Percentiles rank a stretch among this genome's conserved stretches.
Evolutionary conservation across 176 grass and related monocot species (phyloP).

Genomic region (Juncus effusus): DNA sequence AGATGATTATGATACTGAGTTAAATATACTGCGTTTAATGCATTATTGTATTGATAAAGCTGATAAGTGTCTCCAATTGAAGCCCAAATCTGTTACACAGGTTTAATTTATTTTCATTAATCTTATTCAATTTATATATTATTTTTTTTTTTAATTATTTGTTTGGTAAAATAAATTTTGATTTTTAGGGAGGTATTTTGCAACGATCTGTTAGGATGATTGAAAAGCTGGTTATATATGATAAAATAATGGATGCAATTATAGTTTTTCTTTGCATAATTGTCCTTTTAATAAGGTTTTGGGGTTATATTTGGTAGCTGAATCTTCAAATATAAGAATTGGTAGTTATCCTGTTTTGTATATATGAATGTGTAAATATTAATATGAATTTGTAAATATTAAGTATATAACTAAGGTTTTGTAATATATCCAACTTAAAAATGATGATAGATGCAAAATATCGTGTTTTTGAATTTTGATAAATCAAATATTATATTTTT

Average conservation of each 20-base stretch:
- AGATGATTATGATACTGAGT: constrained; percentile 18
- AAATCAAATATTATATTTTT: no score
- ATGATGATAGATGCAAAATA: no score
- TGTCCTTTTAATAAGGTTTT: not conserved
- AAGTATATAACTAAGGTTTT: no score
- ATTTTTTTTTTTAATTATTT: not conserved
- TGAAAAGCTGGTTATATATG: not conserved
- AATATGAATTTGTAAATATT: no score
- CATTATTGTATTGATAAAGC: constrained; percentile 24
- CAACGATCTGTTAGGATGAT: not conserved
- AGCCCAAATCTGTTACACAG: constrained; percentile 8
- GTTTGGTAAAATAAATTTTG: constrained; percentile 9
- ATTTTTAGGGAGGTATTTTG: constrained; percentile 1
- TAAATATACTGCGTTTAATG: constrained; percentile 10
- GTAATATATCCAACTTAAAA: no score
- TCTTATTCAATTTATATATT: not conserved
- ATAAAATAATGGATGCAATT: not conserved
- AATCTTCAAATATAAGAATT: not conserved
- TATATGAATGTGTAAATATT: no score
- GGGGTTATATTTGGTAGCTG: not conserved
- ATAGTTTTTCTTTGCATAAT: constrained; percentile 15
- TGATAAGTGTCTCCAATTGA: constrained; percentile 10
- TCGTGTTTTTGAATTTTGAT: no score
- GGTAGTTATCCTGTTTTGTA: not conserved
- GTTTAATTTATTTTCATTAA: constrained; percentile 1